Evolutionary conservation across 2,329 filamentous ascomycete genomes (phyloP), one percentile per base, ranked within the genome.

Genomic region (Thyridium curvatum): DNA sequence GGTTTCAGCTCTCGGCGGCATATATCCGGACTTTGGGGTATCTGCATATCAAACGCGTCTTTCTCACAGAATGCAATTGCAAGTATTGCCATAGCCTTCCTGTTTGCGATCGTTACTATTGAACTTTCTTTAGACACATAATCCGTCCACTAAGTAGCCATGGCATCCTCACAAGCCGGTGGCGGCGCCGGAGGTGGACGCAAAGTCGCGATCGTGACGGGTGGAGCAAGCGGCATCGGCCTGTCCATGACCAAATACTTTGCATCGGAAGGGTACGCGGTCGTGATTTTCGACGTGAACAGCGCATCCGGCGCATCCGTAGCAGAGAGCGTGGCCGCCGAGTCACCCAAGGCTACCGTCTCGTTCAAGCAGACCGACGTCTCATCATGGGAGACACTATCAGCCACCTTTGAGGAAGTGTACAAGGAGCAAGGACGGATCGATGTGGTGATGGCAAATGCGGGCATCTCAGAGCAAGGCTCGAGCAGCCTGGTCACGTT

Each of bases 371-470:
- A 47, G 34, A 61, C 58, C 45, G 59, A 67, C 37, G 54, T 68
- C 7, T 51, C 60, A 0, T 60, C 56, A 4, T 68, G 64, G 52
- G 45, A 50, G 5, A 50, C 46, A n/a, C 58, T 60, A 38, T 51
- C 58, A 1, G 45, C 50, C 2, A 46, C 41, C 0, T 64, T 59
- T 39, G 41, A 44, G 18, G 37, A 47, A n/a, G 49, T 57, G 8
- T 50, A 46, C 35, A 32, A 34, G 3, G 37, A 46, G 12, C 49
- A 52, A 16, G 52, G 52, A 7, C 38, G 39, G 10, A 42, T 73
- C 14, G 68, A 74, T 41, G 46, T 71, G 3, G 68, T 72, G 7
- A 63, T 71, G 50, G 69, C 69, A 18, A 73, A 73, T 46, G 69
- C 70, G 0, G 70, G 69, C 2, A 61, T 74, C 28, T 65, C 65